Conservation (phyloP, 768 basidiomycete species). For the Termitomyces sp. region DNA sequence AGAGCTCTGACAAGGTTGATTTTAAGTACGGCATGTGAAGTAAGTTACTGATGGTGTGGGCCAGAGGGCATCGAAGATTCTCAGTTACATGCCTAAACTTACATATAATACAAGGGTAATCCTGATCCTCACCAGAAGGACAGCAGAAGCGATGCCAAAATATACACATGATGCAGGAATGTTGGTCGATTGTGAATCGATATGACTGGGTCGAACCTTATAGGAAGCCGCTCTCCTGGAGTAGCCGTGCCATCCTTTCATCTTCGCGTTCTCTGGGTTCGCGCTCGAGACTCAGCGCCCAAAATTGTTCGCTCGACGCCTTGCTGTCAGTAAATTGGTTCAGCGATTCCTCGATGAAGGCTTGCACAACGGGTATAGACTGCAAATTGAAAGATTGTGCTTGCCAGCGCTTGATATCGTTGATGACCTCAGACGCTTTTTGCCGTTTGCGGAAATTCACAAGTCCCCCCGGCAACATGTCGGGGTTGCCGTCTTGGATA, state of each 20-base stretch:
- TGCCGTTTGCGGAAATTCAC: slow-evolving; percentile 97
- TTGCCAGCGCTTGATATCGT: slow-evolving; percentile 96
- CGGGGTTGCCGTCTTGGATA: slow-evolving; percentile 94
- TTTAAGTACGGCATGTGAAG: no score
- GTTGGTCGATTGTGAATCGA: not conserved
- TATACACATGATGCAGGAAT: slow-evolving; percentile 1
- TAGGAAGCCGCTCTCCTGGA: slow-evolving; percentile 87
- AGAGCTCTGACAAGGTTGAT: no score
- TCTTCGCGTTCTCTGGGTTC: slow-evolving; percentile 96
- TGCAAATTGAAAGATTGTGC: slow-evolving; percentile 84
- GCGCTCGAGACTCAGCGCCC: slow-evolving; percentile 78
- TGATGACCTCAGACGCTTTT: slow-evolving; percentile 93
- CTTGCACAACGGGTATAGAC: slow-evolving; percentile 56
- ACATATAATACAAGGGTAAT: slow-evolving; percentile 2
- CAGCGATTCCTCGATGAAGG: slow-evolving; percentile 76
- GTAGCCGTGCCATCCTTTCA: slow-evolving; percentile 88
- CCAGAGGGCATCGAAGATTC: not conserved
- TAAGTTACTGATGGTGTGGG: not conserved
- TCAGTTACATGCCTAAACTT: not conserved
- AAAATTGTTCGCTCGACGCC: slow-evolving; percentile 72
- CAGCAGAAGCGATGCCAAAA: not conserved
- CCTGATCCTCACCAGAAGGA: slow-evolving; percentile 1
- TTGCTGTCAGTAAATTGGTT: slow-evolving; percentile 62
- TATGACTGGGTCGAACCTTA: slow-evolving; percentile 23
- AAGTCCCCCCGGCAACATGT: slow-evolving; percentile 68